Evolutionary conservation across 306 rosid species (phyloP), one percentile per base, ranked within the genome.

Genomic region (Styphnolobium japonicum): DNA sequence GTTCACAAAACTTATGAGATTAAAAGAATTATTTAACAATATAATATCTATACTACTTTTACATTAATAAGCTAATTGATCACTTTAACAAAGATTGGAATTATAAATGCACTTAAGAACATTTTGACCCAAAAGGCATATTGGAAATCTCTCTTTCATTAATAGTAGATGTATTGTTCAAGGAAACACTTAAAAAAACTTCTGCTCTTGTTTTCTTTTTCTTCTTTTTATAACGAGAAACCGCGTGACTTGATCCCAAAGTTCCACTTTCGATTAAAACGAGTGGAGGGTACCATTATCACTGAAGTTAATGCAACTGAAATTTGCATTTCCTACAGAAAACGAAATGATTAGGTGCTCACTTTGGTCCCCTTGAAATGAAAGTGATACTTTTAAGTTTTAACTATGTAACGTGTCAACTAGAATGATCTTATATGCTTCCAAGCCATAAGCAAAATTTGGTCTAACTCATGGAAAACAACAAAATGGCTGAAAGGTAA

Each of bases 391-490:
- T 61, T 60, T 76, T 34, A 2, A 22, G 43, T 61, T 60, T 76
- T 34, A 2, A 58, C 40, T 69, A 63, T 7, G 29, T 21, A 33
- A 79, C 43, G 70, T 82, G 75, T 48, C 57, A 19, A 3, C 29
- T 53, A 43, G 11, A 76, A 16, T n/a, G 60, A 76, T 55, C 62
- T 65, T 14, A 15, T 5, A n/a, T 68, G 74, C 51, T 76, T 82
- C 79, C 74, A 69, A 76, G n/a, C 57, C 52, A 19, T 49, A 51
- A 52, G 31, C 75, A 48, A 42, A 82, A 2, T 7, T 53, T 10
- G 55, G 79, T 77, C 82, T n/a, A 67, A 67, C 27, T 67, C 18
- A 53, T 51, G 52, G 77, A 57, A 57, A 81, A 34, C 53, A 76
- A 9, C 21, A 46, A 66, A 56, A 69, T 76, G 74, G 14, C 16